Conservation (phyloP, 2,329 filamentous ascomycete species). For the Colletotrichum viniferum region DNA sequence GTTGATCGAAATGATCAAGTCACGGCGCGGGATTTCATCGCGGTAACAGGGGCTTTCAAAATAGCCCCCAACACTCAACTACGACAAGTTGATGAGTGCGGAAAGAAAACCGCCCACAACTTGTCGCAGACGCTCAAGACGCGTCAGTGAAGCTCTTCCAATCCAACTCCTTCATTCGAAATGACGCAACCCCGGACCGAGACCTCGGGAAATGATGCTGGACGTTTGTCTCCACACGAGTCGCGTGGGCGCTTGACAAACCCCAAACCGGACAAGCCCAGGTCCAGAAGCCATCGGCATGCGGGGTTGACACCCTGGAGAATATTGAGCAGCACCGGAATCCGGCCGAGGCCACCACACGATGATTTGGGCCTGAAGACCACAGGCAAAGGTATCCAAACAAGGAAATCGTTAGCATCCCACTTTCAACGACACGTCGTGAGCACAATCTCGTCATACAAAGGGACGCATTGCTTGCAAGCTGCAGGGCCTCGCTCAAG, state of each 20-base stretch:
- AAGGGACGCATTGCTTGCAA: not conserved
- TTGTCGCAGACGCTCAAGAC: not conserved
- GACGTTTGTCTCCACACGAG: not conserved
- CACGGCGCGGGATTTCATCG: not conserved
- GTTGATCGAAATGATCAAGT: not conserved
- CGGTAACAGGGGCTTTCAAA: not conserved
- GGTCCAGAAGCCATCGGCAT: not conserved
- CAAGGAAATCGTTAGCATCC: not conserved
- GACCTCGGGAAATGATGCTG: not conserved
- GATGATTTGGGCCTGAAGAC: not conserved
- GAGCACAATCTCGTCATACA: not conserved
- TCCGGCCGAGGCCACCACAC: not conserved
- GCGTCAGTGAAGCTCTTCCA: not conserved
- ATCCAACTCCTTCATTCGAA: not conserved
- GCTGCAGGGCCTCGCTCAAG: not conserved
- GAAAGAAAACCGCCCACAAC: not conserved
- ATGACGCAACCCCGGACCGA: not conserved
- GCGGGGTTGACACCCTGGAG: slow-evolving; percentile 3
- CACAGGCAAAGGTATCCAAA: not conserved
- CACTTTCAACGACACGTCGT: not conserved
- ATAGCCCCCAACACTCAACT: not conserved
- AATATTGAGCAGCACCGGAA: slow-evolving; percentile 10
- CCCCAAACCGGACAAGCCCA: not conserved
- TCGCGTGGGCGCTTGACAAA: not conserved
- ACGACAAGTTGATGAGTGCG: not conserved